A percentile compares a stretch with the other conserved stretches of the same genome.
phyloP scores from a whole-genome alignment of 352 stramenopile species.

The Globisporangium acanthophoron region DNA sequence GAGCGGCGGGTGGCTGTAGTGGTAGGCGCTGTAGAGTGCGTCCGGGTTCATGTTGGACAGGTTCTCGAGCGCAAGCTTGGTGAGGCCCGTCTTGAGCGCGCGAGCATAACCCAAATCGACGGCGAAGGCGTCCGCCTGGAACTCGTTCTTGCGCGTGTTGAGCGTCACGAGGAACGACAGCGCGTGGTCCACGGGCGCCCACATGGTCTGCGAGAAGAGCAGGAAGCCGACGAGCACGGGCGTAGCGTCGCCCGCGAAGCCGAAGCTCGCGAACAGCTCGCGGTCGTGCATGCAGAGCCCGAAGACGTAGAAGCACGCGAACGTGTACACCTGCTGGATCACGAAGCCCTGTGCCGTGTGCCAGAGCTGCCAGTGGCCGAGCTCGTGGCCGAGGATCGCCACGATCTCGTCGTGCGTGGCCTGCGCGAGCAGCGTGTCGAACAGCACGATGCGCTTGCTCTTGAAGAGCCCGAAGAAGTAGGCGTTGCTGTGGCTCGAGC shows the following conservation, averaged over 20 bases:
- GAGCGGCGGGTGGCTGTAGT: conserved; percentile 97
- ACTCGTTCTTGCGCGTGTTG: conserved; percentile 78
- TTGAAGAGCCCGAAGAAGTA: conserved; percentile 95
- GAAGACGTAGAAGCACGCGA: conserved; percentile 78
- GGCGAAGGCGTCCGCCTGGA: conserved; percentile 92
- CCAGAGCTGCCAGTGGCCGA: conserved; percentile 96
- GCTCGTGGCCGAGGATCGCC: conserved; percentile 94
- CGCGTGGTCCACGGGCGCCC: conserved; percentile 74
- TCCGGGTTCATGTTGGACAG: conserved; percentile 96
- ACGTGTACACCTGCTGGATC: conserved; percentile 89
- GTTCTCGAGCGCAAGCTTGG: conserved; percentile 97
- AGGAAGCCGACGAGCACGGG: conserved; percentile 81
- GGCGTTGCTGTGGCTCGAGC: conserved; percentile 89
- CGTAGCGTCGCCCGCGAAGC: conserved; percentile 40
- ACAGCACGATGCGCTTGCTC: conserved; percentile 96
- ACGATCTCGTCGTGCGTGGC: conserved; percentile 92
- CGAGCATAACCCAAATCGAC: conserved; percentile 88
- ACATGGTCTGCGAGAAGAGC: conserved; percentile 80
- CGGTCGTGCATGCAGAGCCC: conserved; percentile 72
- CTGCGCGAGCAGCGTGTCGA: conserved; percentile 96
- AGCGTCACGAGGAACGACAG: conserved; percentile 74
- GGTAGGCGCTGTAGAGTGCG: conserved; percentile 92
- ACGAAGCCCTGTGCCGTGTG: conserved; percentile 93
- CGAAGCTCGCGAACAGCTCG: conserved; percentile 74
- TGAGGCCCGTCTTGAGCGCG: conserved; percentile 91